Evolutionary conservation across 73 alveolate genomes (phyloP), one percentile per base, ranked within the genome.

Genomic region (Paramecium caudatum): DNA sequence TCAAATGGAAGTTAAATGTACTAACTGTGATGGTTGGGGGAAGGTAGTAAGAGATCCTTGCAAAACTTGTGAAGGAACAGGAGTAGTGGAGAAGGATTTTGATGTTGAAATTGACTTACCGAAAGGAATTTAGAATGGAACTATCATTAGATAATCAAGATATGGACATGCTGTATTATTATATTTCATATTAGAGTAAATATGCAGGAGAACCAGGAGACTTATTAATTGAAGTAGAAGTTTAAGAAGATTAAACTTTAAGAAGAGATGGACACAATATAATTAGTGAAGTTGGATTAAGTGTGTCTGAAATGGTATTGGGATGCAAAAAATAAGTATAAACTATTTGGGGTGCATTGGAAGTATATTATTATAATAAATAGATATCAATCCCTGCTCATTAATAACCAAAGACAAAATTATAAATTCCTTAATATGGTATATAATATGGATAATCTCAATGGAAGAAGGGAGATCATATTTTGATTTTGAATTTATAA

Each of bases 1-100:
- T 27, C 32, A 32, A 12, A 74, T 74, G 88, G 88, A 74, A 27
- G 88, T 74, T 1, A 74, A 74, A 43, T 74, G 88, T 17, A 74
- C 49, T 43, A 74, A 74, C 43, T 74, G 88, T 19, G 88, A 74
- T 74, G 88, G 88, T 10, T 74, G 88, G 88, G 88, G 88, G 19
- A 74, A 74, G 27, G 88, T 74, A 37, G 47, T 74, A 21, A 74
- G 88, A 45, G 88, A 74, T 74, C 88, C 88, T 21, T 74, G 88
- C 17, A 6, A 39, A 8, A 21, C 12, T 4, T 74, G 88, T 19
- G 39, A 74, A 6, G 88, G 88, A 5, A 37, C 33, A 21, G 68
- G 88, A 41, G 32, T 74, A 74, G 21, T 41, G 5, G 68, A 37
- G 21, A 37, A 37, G 21, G 65, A 41, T 13, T 30, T 39, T 27